Percentiles rank a stretch among this genome's conserved stretches.
Conservation (phyloP, 306 rosid genomes). For the Malus asiatica region DNA sequence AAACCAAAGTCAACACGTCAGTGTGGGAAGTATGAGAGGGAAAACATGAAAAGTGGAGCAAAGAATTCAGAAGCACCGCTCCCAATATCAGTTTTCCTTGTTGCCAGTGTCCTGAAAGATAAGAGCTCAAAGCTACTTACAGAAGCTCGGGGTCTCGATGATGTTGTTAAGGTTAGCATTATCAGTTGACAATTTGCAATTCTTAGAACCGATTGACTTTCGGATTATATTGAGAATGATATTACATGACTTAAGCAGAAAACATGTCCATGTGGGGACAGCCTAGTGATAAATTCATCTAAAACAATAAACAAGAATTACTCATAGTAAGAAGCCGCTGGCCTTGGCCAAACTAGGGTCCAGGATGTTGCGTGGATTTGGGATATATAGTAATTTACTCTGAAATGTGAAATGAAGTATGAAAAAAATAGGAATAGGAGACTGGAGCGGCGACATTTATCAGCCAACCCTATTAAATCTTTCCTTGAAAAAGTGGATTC, state of each 20-base stretch:
- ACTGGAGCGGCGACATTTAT: not conserved
- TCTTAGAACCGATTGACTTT: conserved; percentile 2
- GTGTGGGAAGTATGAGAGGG: conserved; percentile 85
- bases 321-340: not conserved
- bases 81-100: conserved; percentile 91
- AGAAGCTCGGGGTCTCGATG: conserved; percentile 93
- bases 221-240: not conserved
- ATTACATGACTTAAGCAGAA: not conserved
- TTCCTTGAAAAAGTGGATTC: too few species aligned
- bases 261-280: not conserved
- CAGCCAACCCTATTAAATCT: not conserved
- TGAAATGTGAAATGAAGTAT: not conserved
- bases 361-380: not conserved
- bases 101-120: conserved; percentile 92
- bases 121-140: conserved; percentile 70
- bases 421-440: not conserved
- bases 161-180: conserved; percentile 84
- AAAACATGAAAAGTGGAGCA: conserved; percentile 54
- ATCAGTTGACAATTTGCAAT: conserved; percentile 6
- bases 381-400: not conserved
- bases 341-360: not conserved
- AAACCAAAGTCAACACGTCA: conserved; percentile 69
- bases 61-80: conserved; percentile 71
- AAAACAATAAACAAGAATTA: not conserved
- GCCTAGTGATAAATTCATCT: not conserved